A percentile compares a stretch with the other conserved stretches of the same genome.
phyloP scores from a whole-genome alignment of 352 stramenopile genomes.

The Elongisporangium undulatum region DNA sequence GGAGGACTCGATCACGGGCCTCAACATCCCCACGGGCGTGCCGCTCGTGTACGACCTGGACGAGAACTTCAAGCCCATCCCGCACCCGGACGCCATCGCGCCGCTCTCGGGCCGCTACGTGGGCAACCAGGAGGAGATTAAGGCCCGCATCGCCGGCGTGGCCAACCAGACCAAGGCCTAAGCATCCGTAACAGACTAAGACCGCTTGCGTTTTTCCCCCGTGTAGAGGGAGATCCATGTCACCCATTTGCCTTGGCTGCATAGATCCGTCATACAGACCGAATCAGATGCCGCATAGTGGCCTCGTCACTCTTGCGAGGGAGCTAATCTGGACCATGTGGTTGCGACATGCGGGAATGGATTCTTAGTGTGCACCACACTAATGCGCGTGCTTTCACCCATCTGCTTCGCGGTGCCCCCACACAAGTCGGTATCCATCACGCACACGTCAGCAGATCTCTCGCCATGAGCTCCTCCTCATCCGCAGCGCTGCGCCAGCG shows the following conservation, averaged over 20 bases:
- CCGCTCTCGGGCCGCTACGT: slow-evolving; percentile 78
- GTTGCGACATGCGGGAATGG: not conserved
- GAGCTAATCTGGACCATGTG: not conserved
- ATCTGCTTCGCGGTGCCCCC: not conserved
- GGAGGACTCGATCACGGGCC: slow-evolving; percentile 94
- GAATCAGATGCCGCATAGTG: not conserved
- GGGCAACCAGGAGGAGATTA: slow-evolving; percentile 97
- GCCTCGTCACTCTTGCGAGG: not conserved
- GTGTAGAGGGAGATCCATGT: too few relatives aligned
- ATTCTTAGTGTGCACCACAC: not conserved
- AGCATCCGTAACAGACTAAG: slow-evolving; percentile 19
- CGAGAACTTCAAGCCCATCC: slow-evolving; percentile 95
- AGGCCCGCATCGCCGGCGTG: slow-evolving; percentile 94
- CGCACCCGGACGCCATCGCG: slow-evolving; percentile 89
- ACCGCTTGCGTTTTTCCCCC: not conserved
- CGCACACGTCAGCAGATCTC: not conserved
- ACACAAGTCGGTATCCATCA: not conserved
- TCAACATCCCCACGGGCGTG: slow-evolving; percentile 97
- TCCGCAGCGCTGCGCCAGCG: not conserved
- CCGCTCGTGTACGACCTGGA: slow-evolving; percentile 98
- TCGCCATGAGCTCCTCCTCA: not conserved
- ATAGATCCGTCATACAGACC: not conserved
- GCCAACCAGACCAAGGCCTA: slow-evolving; percentile 95
- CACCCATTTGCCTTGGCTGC: slow-evolving; percentile 1
- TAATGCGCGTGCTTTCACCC: not conserved